Evolutionary conservation across 352 stramenopile genomes (phyloP), one percentile per base, ranked within the genome.

Genomic region (Thalassiosira ordinaria): DNA sequence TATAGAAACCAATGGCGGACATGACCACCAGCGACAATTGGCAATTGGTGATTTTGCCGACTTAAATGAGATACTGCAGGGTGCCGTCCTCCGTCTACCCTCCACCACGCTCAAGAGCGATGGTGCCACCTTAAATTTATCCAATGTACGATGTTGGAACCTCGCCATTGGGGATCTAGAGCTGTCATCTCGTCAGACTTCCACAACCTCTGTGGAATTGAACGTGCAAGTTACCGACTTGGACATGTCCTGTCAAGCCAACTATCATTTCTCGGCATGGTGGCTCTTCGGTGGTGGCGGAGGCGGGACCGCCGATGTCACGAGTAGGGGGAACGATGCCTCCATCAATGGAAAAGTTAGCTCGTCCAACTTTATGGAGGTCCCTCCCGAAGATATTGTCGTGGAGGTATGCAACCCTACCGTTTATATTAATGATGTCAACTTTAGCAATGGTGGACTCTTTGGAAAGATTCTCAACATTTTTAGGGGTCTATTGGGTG

Each of bases 381-480:
- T 44, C 35, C 35, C 35, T 44, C 35, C 35, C 35, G 35, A 44
- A 44, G 8, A 61, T 4, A 53, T 68, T 20, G 8, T n/a, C 0
- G 60, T 79, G 14, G 22, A 59, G 1, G 31, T 22, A 0, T 84
- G 75, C 35, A 56, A 24, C 63, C 61, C 75, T 8, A 57, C 52
- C 1, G 41, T 84, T 7, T 13, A 75, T 6, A 84, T 84, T n/a
- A 46, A 74, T 24, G 44, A 75, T n/a, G 62, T 84, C 24, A 57
- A 78, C 53, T 82, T 82, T 68, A 29, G 39, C 18, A 79, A 78
- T 18, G 75, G 75, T 29, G 75, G 75, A 13, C 39, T 84, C 33
- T 27, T 78, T 0, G 62, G 55, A 0, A 76, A 59, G 62, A 52
- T 79, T 16, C 55, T 84, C 6, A 69, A 84, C 39, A 29, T 66